Evolutionary conservation across 148 eudicot species (phyloP).

Genomic region (Spergularia bocconei): DNA sequence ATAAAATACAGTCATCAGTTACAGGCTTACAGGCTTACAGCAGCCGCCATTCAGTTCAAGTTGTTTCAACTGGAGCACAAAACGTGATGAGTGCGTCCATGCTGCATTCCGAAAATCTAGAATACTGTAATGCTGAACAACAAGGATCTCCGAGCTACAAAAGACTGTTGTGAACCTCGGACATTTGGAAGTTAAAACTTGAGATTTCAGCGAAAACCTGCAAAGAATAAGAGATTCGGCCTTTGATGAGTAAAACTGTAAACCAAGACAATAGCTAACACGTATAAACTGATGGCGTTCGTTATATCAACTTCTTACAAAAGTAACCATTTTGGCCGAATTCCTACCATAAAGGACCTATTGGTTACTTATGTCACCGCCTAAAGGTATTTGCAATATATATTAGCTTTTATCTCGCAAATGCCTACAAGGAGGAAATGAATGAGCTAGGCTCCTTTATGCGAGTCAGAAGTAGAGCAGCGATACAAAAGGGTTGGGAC

Average conservation of each 20-base stretch:
- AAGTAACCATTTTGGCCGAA: too few species aligned
- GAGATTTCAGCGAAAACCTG: slow-evolving; percentile 3
- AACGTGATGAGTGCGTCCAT: neutral
- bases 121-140: neutral
- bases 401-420: neutral
- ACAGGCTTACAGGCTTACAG: neutral
- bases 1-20: neutral
- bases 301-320: neutral
- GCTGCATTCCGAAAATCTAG: neutral
- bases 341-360: too few species aligned
- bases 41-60: neutral
- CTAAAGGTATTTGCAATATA: neutral
- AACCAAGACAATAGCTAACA: neutral
- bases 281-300: neutral
- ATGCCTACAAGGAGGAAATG: too few species aligned
- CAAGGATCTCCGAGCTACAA: neutral
- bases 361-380: neutral
- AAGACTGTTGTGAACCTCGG: neutral
- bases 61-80: too few species aligned
- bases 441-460: too few species aligned
- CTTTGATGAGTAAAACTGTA: neutral
- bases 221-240: neutral
- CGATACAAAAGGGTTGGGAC: too few species aligned
- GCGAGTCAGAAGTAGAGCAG: too few species aligned
- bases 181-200: neutral